Evolutionary conservation across 176 grass and related monocot species (phyloP).

Genomic region (Elaeis guineensis): DNA sequence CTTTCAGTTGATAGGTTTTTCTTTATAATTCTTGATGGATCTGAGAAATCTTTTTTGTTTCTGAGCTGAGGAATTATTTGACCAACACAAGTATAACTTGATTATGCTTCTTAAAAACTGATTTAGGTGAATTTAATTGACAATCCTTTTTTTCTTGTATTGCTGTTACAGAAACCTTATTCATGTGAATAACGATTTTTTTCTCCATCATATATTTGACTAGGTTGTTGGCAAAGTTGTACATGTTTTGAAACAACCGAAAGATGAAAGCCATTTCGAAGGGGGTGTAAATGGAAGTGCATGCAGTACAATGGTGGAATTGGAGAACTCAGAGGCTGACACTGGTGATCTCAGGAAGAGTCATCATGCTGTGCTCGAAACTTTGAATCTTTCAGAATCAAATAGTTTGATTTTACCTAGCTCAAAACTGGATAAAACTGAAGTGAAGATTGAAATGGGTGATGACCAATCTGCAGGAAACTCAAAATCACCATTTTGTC

Average conservation of each 20-base stretch:
- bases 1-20: too few species aligned
- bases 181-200: neutral
- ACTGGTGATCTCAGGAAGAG: conserved; percentile 4
- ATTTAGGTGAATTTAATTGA: too few species aligned
- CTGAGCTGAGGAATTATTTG: too few species aligned
- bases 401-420: conserved; percentile 19
- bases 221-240: conserved; percentile 17
- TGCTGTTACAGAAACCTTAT: too few species aligned
- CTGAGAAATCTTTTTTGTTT: too few species aligned
- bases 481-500: conserved; percentile 8
- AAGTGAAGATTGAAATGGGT: conserved; percentile 26
- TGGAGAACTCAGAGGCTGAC: conserved; percentile 27
- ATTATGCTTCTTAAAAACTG: too few species aligned
- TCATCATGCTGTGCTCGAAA: conserved; percentile 12
- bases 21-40: too few species aligned
- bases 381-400: conserved; percentile 8
- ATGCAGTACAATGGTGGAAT: conserved; percentile 15
- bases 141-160: too few species aligned
- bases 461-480: conserved; percentile 22
- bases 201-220: neutral
- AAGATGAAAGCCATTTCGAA: conserved; percentile 36
- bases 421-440: conserved; percentile 33
- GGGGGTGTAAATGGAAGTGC: conserved; percentile 26
- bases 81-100: too few species aligned
- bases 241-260: conserved; percentile 30